Percentiles rank a stretch among this genome's conserved stretches.
Conservation (phyloP, 768 basidiomycete species). For the Suillus lakei region DNA sequence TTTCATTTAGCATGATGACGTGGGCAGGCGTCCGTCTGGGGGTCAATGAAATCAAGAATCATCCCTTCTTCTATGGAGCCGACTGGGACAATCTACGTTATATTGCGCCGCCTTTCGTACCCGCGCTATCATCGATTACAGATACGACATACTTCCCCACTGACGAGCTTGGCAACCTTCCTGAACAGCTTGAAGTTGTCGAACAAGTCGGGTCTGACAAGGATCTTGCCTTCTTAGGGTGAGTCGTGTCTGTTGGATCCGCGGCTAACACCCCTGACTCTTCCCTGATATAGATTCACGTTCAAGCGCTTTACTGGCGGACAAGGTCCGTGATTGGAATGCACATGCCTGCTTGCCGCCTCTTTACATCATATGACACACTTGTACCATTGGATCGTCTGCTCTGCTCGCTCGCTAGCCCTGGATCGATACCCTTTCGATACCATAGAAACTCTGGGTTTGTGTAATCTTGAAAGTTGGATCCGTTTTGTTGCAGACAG, state of each 20-base stretch:
- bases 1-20: constrained; percentile 72
- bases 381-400: neutral
- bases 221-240: constrained; percentile 72
- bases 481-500: constrained; percentile 17
- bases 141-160: constrained; percentile 98
- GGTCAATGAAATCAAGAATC: constrained; percentile 87
- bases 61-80: constrained; percentile 94
- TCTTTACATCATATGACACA: constrained; percentile 12
- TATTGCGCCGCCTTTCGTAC: constrained; percentile 96
- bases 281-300: constrained; percentile 61
- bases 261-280: constrained; percentile 11
- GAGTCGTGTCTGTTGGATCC: constrained; percentile 23
- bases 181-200: constrained; percentile 61
- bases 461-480: constrained; percentile 31
- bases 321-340: constrained; percentile 3
- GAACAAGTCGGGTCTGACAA: constrained; percentile 70
- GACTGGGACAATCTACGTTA: constrained; percentile 92
- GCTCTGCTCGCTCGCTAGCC: neutral
- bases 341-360: neutral
- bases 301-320: constrained; percentile 70
- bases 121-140: constrained; percentile 87
- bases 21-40: constrained; percentile 77
- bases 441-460: constrained; percentile 30
- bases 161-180: constrained; percentile 81
- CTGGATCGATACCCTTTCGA: constrained; percentile 28